Percentiles rank a stretch among this genome's conserved stretches.
Conservation (phyloP, 2,329 filamentous ascomycete genomes). For the Neoascochyta sp. region DNA sequence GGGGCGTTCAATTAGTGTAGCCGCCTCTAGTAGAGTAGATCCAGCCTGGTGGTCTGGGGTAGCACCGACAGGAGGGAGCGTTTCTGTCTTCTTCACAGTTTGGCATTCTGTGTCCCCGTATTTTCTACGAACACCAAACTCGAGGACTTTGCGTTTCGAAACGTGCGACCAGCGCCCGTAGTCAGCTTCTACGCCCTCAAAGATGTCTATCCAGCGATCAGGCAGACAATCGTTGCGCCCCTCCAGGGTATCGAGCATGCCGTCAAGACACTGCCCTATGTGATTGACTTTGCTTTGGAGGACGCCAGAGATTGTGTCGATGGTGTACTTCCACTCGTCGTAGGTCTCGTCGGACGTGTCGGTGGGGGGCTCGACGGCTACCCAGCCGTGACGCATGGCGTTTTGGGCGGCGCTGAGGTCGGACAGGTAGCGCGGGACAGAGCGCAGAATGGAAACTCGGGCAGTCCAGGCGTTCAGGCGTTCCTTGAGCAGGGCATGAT, state of each 20-base stretch:
- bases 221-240: conserved; percentile 80
- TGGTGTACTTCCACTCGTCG: conserved; percentile 35
- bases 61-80: not conserved
- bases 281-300: conserved; percentile 66
- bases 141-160: conserved; percentile 69
- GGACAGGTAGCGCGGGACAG: conserved; percentile 65
- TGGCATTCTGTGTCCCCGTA: conserved; percentile 5
- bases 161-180: conserved; percentile 78
- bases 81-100: not conserved
- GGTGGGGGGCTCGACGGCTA: conserved; percentile 49
- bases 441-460: conserved; percentile 69
- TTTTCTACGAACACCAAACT: conserved; percentile 52
- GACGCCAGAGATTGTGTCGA: conserved; percentile 55
- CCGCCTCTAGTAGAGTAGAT: no score
- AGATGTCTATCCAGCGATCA: conserved; percentile 78
- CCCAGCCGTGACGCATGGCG: conserved; percentile 65
- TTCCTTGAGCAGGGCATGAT: conserved; percentile 67
- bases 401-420: conserved; percentile 62
- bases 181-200: conserved; percentile 73
- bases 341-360: conserved; percentile 34
- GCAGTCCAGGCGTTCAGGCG: conserved; percentile 76
- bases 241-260: conserved; percentile 82
- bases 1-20: not conserved
- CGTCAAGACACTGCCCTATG: conserved; percentile 72
- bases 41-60: not conserved